Conservation (phyloP, 495 filamentous ascomycete genomes). For the Hypoxylon perforatum region DNA sequence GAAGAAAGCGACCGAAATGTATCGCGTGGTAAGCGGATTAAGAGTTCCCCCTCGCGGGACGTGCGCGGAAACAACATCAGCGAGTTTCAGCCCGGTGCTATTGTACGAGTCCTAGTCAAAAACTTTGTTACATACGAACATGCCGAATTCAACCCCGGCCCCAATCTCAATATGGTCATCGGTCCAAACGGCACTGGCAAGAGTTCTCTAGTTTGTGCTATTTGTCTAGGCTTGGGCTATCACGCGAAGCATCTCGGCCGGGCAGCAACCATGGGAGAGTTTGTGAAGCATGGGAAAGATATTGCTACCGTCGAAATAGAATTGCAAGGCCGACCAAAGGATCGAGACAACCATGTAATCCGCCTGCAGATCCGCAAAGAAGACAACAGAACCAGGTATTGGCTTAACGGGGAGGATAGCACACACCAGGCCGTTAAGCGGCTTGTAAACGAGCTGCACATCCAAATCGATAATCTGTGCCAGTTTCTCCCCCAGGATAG, state of each 20-base stretch:
- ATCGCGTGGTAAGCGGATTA: conserved; percentile 21
- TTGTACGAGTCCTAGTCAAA: conserved; percentile 85
- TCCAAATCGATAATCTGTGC: conserved; percentile 97
- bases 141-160: conserved; percentile 88
- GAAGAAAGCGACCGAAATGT: conserved; percentile 11
- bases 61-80: conserved; percentile 14
- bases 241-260: conserved; percentile 84
- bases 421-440: conserved; percentile 69
- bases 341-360: conserved; percentile 74
- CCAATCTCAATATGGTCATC: conserved; percentile 98
- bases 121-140: conserved; percentile 96
- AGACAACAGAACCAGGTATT: conserved; percentile 80
- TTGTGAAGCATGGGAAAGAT: conserved; percentile 87
- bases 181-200: conserved; percentile 98
- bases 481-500: conserved; percentile 98
- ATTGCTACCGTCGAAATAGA: conserved; percentile 91
- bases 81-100: conserved; percentile 80
- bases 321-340: conserved; percentile 67
- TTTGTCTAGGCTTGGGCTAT: conserved; percentile 93
- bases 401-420: conserved; percentile 70
- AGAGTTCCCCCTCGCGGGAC: conserved; percentile 18
- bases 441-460: conserved; percentile 75
- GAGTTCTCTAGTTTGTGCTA: conserved; percentile 96
- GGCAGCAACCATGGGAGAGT: conserved; percentile 85
- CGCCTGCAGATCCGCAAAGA: conserved; percentile 80